Percentiles rank a stretch among this genome's conserved stretches.
Evolutionary conservation across 2,329 filamentous ascomycete genomes (phyloP).

Genomic region (Harringtonia aguacate): DNA sequence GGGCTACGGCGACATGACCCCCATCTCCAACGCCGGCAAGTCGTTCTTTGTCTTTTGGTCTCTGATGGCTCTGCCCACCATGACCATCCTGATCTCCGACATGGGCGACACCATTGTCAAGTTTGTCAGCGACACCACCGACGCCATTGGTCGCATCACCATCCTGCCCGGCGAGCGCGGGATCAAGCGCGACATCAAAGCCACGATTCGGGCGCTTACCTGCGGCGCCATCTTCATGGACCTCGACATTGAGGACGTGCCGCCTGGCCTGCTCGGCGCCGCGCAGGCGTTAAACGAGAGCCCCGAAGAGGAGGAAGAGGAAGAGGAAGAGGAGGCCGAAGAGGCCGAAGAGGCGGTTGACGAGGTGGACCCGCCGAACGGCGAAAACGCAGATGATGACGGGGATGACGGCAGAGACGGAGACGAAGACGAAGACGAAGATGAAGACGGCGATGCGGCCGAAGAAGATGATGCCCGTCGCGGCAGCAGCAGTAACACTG

Average conservation of each 20-base stretch:
- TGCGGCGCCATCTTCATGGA: slow-evolving; percentile 30
- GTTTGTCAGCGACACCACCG: slow-evolving; percentile 41
- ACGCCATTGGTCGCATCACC: slow-evolving; percentile 46
- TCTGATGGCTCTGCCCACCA: slow-evolving; percentile 72
- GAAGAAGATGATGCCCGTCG: background rate
- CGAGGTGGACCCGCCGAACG: slow-evolving; percentile 5
- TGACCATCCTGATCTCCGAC: slow-evolving; percentile 77
- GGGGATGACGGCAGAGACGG: background rate
- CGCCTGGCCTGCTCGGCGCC: slow-evolving; percentile 30
- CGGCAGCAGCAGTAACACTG: background rate
- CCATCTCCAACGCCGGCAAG: slow-evolving; percentile 65
- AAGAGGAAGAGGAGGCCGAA: slow-evolving; percentile 18
- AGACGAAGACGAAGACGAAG: background rate
- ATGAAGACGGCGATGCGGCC: background rate
- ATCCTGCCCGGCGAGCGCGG: slow-evolving; percentile 47
- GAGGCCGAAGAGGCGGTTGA: slow-evolving; percentile 9
- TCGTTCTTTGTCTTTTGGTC: slow-evolving; percentile 94
- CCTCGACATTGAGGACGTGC: slow-evolving; percentile 19
- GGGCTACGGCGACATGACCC: slow-evolving; percentile 74
- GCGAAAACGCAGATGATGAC: slow-evolving; percentile 1
- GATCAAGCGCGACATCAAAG: slow-evolving; percentile 33
- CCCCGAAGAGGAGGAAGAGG: slow-evolving; percentile 14
- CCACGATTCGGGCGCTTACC: slow-evolving; percentile 29
- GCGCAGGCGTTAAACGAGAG: slow-evolving; percentile 16
- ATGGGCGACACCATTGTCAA: slow-evolving; percentile 77